Evolutionary conservation across 805 yeast genomes (phyloP), one percentile per base, ranked within the genome.

Genomic region (Lachancea quebecensis): DNA sequence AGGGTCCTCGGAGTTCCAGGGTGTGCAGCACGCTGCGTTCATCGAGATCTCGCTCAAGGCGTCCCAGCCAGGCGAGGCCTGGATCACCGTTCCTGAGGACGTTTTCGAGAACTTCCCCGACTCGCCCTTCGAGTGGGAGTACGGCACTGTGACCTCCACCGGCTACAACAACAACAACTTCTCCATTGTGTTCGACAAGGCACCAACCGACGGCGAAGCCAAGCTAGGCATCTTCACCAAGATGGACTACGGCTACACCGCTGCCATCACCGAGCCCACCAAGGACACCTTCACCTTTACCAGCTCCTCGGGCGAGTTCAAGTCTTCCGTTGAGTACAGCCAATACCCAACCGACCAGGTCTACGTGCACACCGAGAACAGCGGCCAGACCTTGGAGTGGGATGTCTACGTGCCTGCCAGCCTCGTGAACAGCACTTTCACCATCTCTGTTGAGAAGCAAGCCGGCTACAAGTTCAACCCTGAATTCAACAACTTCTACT

Each of bases 41-140:
- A 16, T 47, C 44, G 33, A 40, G 29, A 37, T 45, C 15, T 37
- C 39, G 25, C n/a, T 47, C 29, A 17, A 41, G 30, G 46, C 50
- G 15, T 4, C 44, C 2, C 33, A 33, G 30, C 32, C 42, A 11
- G 50, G 50, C 36, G 42, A 43, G 25, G 39, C 35, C 10, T 47
- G 50, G 50, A 41, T 47, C 30, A 39, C 40, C 17, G 35, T 36
- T 14, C 50, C 50, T 28, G 39, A 34, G 10, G 42, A 42, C 29
- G 32, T 14, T 6, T 29, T 39, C 28, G 21, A 18, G 8, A 12
- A 11, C 29, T 17, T 17, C 42, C 42, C 34, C 10, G 42, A 30
- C 42, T 15, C 36, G 32, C 38, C 38, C 9, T 41, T 32, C 38
- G 5, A n/a, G 38, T 34, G 29, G 38, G 38, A 41, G n/a, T 32